Percentiles rank a stretch among this genome's conserved stretches.
These are phyloP conservation scores for Penicillium sp. DNA, from an alignment of 2,329 filamentous ascomycete genomes.

Conservation along the genomic window DNA sequence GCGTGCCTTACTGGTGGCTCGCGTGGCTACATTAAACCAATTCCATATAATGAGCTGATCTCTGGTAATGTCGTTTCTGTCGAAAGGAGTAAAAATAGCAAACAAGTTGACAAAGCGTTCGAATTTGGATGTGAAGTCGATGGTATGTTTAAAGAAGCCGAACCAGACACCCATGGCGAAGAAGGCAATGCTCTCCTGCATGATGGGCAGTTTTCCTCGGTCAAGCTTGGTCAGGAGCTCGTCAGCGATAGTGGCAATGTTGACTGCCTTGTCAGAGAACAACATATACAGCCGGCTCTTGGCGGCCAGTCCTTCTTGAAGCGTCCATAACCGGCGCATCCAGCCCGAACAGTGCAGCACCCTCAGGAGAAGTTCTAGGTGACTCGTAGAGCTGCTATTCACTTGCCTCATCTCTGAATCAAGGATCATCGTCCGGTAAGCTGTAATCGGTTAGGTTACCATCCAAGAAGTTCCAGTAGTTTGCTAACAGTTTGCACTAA, in stretches of 20 bases:
- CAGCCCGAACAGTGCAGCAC: conserved; percentile 30
- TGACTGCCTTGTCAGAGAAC: conserved; percentile 26
- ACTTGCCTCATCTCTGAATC: background rate
- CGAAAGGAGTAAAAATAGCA: background rate
- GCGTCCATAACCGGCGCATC: conserved; percentile 37
- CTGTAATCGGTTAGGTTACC: background rate
- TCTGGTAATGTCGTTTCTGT: background rate
- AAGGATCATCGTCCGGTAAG: background rate
- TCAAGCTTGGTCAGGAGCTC: conserved; percentile 8
- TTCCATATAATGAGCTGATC: background rate
- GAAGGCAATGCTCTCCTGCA: background rate
- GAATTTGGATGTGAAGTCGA: background rate
- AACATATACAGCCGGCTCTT: conserved; percentile 27
- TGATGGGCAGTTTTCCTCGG: conserved; percentile 1
- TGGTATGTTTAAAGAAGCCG: background rate
- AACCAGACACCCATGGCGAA: background rate
- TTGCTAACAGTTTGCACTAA: background rate
- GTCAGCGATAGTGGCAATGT: conserved; percentile 10
- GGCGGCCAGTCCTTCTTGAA: conserved; percentile 31
- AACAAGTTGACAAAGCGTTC: background rate
- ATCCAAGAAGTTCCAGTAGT: background rate
- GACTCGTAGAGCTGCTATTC: background rate
- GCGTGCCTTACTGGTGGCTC: conserved; percentile 6
- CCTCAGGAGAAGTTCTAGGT: conserved; percentile 23
- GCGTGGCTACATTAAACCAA: conserved; percentile 11